Percentiles rank a stretch among this genome's conserved stretches.
Evolutionary conservation across 345 rosid species (phyloP).

Genomic region (Limnanthes douglasii): DNA sequence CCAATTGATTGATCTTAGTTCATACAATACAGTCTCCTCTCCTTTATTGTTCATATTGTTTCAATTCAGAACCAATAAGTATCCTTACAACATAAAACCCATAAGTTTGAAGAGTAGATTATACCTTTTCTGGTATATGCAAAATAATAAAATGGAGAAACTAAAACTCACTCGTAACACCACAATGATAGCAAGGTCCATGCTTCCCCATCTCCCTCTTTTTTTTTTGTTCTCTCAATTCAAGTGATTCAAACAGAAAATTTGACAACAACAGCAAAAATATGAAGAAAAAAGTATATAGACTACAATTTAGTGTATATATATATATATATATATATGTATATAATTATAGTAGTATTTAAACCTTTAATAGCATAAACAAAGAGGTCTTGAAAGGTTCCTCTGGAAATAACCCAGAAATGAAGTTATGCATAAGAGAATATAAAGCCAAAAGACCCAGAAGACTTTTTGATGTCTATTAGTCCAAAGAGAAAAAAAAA

Average conservation of each 20-base stretch:
- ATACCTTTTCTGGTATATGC: background rate
- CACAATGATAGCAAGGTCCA: slow-evolving; percentile 98
- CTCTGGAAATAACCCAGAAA: slow-evolving; percentile 26
- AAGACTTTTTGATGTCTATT: slow-evolving; percentile 7
- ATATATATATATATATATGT: too few relatives aligned
- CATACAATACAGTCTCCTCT: too few relatives aligned
- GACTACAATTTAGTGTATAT: too few relatives aligned
- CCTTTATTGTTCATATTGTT: too few relatives aligned
- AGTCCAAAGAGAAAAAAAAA: slow-evolving; percentile 2
- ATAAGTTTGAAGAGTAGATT: too few relatives aligned
- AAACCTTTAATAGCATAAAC: slow-evolving; percentile 20
- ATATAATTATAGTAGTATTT: slow-evolving; percentile 11
- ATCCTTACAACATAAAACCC: too few relatives aligned
- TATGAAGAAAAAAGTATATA: slow-evolving; percentile 10
- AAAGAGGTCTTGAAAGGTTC: slow-evolving; percentile 12
- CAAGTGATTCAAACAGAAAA: slow-evolving; percentile 11
- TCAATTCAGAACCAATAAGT: too few relatives aligned
- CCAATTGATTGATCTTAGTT: too few relatives aligned
- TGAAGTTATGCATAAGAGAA: slow-evolving; percentile 15
- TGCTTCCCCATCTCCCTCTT: slow-evolving; percentile 72
- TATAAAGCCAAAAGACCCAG: slow-evolving; percentile 29
- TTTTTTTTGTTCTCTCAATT: background rate
- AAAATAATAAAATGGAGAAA: slow-evolving; percentile 21
- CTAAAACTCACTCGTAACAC: slow-evolving; percentile 97
- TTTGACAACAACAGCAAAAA: slow-evolving; percentile 5